Base-by-base conservation (phyloP, 345 rosid species). In the Ailanthus altissimus region DNA sequence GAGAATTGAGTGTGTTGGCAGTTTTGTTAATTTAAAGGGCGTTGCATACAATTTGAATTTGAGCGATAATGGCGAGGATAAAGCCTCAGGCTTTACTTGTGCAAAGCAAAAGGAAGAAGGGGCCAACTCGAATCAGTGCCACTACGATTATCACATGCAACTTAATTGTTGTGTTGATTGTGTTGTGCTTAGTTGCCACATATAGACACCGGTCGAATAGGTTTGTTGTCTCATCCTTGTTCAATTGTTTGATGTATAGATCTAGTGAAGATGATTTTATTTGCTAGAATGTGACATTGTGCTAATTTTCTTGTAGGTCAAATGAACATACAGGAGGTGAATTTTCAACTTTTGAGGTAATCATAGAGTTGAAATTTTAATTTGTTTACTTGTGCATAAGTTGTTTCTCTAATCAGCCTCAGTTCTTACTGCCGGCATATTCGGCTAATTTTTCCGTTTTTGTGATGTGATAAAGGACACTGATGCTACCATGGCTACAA, bases 81-180 rank as follows among this genome's bases (percentile, higher is more conserved):
- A 91, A 91, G 74, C 97, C 97, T 67, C 97, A 90, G 81, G 90
- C 96, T 72, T 84, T 93, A 67, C 78, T 93, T 47, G 83, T 84
- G 79, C 96, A 91, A 82, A 93, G 96, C 86, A 93, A 91, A 87
- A 91, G 83, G 90, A 93, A 93, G 89, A 91, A 90, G 80, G 87
- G 80, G 54, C 94, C 93, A 0, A 86, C 89, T 73, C 92, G 90
- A 0, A 77, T 90, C 61, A 90, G 96, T 78, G 67, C 84, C 77
- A 83, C 93, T 0, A 85, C 91, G 1, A 85, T 90, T 50, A 57
- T 91, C 9, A 56, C 85, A 6, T 89, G 91, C 81, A 83, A 85
- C 76, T 79, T 91, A 59, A 72, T 88, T 47, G 79, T 84, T 57
- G 88, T 85, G 63, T 66, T 88, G 82, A 69, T 88, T 58, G 60